These are phyloP conservation scores for Termitomyces sp. DNA, from an alignment of 768 basidiomycete species.

Conservation along the genomic window DNA sequence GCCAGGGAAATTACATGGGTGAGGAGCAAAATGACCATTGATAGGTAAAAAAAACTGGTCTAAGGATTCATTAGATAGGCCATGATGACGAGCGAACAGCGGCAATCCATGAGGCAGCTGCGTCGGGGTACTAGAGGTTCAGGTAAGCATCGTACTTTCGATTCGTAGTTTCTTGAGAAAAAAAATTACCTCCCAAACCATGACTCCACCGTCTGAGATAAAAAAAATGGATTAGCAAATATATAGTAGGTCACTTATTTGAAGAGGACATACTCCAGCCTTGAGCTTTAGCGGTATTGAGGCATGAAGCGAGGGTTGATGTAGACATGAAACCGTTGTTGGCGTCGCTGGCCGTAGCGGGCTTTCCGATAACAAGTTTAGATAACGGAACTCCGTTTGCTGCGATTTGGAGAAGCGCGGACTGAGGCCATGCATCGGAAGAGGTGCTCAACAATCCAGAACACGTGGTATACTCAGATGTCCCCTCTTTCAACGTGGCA, in stretches of 20 bases:
- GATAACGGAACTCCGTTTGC: constrained; percentile 52
- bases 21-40: background rate
- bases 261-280: constrained; percentile 61
- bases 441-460: constrained; percentile 55
- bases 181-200: constrained; percentile 37
- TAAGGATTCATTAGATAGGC: constrained; percentile 24
- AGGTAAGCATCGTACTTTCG: background rate
- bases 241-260: background rate
- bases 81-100: constrained; percentile 30
- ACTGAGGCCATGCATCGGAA: constrained; percentile 58
- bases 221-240: constrained; percentile 5
- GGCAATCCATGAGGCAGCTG: constrained; percentile 34
- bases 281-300: constrained; percentile 53
- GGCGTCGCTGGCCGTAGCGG: constrained; percentile 50
- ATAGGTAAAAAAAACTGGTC: background rate
- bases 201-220: constrained; percentile 31
- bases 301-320: constrained; percentile 54
- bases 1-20: background rate
- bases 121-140: constrained; percentile 26
- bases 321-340: constrained; percentile 63
- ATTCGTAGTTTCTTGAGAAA: background rate
- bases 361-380: constrained; percentile 80
- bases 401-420: constrained; percentile 59
- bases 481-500: constrained; percentile 45
- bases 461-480: constrained; percentile 65